phyloP scores from a whole-genome alignment of 2,329 filamentous ascomycete species.

The Talaromyces marneffei region DNA sequence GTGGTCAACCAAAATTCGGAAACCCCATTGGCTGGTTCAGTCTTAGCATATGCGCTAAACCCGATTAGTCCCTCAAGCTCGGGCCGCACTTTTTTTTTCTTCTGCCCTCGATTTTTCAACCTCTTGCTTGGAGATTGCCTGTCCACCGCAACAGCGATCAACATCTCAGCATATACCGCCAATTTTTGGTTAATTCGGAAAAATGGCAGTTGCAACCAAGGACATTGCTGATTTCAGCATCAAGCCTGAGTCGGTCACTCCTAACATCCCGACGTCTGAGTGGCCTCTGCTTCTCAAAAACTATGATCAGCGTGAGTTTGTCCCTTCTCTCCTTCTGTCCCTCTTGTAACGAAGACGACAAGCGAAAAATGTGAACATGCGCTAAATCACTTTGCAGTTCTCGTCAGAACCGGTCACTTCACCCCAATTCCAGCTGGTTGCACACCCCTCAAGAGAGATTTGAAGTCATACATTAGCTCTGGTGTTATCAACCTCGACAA shows the following conservation, averaged over 20 bases:
- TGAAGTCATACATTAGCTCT: conserved; percentile 94
- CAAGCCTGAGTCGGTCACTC: conserved; percentile 80
- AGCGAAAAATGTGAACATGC: neutral
- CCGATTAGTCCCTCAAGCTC: conserved; percentile 10
- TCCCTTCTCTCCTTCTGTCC: neutral
- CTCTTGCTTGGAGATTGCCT: neutral
- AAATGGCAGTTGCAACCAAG: conserved; percentile 46
- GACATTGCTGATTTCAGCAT: conserved; percentile 73
- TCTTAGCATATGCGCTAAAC: neutral
- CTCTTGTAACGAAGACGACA: neutral
- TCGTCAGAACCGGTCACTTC: conserved; percentile 91
- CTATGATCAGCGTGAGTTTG: conserved; percentile 76
- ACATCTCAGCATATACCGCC: neutral
- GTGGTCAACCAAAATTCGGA: neutral
- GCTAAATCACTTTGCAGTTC: conserved; percentile 47
- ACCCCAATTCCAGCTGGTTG: conserved; percentile 93
- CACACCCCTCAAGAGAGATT: conserved; percentile 83
- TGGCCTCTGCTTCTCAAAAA: conserved; percentile 96
- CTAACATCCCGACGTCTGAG: conserved; percentile 74
- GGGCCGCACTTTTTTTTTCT: conserved; percentile 17
- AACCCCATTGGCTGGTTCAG: neutral
- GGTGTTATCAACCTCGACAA: conserved; percentile 98
- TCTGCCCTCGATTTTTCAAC: conserved; percentile 11
- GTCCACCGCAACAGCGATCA: neutral
- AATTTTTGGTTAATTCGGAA: conserved; percentile 8